Conservation (phyloP, 2,329 filamentous ascomycete genomes). For the Aspergillaceae sp. region DNA sequence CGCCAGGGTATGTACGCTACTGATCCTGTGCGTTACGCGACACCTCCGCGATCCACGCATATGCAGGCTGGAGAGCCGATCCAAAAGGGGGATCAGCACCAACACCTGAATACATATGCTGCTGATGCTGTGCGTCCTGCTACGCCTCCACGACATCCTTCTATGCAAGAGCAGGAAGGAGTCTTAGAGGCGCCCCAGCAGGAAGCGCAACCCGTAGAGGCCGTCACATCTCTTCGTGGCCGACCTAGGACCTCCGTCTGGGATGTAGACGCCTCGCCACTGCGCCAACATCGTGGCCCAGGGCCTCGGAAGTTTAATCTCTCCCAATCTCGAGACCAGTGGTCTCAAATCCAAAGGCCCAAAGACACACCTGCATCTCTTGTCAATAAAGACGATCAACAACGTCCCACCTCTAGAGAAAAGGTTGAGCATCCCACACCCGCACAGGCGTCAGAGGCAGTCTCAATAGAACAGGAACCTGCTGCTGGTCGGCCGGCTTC, state of each 20-base stretch:
- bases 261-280: constrained; percentile 30
- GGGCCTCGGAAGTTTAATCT: constrained; percentile 3
- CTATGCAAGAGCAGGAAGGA: constrained; percentile 8
- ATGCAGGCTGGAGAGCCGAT: not conserved
- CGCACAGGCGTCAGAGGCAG: not conserved
- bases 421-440: constrained; percentile 6
- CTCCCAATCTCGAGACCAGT: constrained; percentile 7
- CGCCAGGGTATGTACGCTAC: constrained; percentile 16
- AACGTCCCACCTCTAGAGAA: constrained; percentile 5
- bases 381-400: constrained; percentile 5
- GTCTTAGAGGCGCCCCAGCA: constrained; percentile 8
- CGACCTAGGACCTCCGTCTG: constrained; percentile 22
- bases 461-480: constrained; percentile 3
- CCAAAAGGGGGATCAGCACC: too few species aligned
- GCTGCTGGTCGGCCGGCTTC: not conserved
- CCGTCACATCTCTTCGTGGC: constrained; percentile 11
- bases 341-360: not conserved
- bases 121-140: constrained; percentile 22
- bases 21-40: constrained; percentile 21
- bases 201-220: constrained; percentile 6
- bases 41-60: constrained; percentile 13
- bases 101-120: constrained; percentile 10
- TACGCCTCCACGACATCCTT: constrained; percentile 15
- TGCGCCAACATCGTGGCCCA: constrained; percentile 12
- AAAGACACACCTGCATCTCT: not conserved